Base-by-base conservation (phyloP, 305 asterid species). In the Withania somnifera region DNA sequence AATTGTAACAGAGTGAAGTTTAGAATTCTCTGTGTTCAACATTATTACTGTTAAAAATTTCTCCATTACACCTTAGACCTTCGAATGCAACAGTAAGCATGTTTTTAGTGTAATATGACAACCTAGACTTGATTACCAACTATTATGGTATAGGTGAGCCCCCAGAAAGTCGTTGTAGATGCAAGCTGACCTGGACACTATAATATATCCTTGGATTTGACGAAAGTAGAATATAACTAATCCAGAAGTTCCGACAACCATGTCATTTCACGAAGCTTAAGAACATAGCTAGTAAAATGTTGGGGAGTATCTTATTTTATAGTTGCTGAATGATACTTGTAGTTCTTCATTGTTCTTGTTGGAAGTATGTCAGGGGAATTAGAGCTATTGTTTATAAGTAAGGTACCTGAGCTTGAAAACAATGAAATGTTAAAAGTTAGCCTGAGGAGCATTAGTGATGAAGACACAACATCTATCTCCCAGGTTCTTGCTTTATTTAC, bases 361-460 rank as follows among this genome's bases (percentile, higher is more conserved):
- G 81, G 34, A 68, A 80, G 68, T 36, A 52, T 38, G 53, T 7
- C 42, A 93, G 98, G 93, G 96, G 93, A 58, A 93, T 95, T 11
- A 98, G 98, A 83, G 98, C 98, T 54, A 88, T 93, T 83, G 95
- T 93, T 56, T 93, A 95, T 83, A 86, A n/a, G n/a, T n/a, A n/a
- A 86, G 86, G 93, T 93, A 71, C 95, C 95, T 14, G 96, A 91
- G 84, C 97, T 92, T 87, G 88, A 86, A 83, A 90, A 90, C 75
- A 90, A 91, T 81, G 88, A 51, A 0, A 76, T 88, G 63, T 77
- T 93, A 88, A 95, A 95, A 84, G 87, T 95, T 83, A 95, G 98
- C 92, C 85, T 95, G 71, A 87, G 98, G 88, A 94, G 98, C 84
- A 67, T 88, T 67, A 66, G 68, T 9, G 85, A 73, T 5, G 98